phyloP scores from a whole-genome alignment of 2,329 filamentous ascomycete genomes.

The Pseudogymnoascus sp. region DNA sequence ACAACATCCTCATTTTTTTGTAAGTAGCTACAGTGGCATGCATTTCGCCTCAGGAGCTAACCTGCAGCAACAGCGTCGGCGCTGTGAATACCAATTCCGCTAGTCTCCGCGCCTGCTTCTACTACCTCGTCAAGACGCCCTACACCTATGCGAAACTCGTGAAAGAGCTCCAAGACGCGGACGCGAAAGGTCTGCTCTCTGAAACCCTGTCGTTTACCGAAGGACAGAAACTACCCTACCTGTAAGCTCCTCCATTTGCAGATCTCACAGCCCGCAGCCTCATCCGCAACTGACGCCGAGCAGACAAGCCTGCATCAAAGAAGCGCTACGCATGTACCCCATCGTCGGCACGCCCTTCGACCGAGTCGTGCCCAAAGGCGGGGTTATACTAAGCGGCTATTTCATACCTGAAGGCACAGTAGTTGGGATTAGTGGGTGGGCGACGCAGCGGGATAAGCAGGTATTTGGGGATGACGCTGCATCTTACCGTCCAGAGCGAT shows the following conservation, averaged over 20 bases:
- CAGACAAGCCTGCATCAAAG: not conserved
- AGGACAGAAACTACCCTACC: slow-evolving; percentile 33
- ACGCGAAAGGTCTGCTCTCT: slow-evolving; percentile 11
- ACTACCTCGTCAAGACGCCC: slow-evolving; percentile 25
- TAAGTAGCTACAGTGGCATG: not conserved
- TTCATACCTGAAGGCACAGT: slow-evolving; percentile 10
- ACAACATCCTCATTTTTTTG: slow-evolving; percentile 14
- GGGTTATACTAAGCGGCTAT: slow-evolving; percentile 5
- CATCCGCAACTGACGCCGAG: not conserved
- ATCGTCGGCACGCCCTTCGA: not conserved
- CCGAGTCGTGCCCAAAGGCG: slow-evolving; percentile 4
- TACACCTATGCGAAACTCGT: slow-evolving; percentile 29
- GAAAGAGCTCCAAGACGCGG: slow-evolving; percentile 31
- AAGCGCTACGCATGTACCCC: too few relatives aligned
- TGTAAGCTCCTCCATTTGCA: slow-evolving; percentile 20
- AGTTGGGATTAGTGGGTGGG: slow-evolving; percentile 8
- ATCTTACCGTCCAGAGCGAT: slow-evolving; percentile 15
- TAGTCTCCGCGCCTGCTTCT: slow-evolving; percentile 28
- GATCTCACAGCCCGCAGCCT: not conserved
- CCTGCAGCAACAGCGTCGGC: not conserved
- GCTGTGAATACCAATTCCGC: slow-evolving; percentile 29
- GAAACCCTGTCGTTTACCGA: slow-evolving; percentile 23
- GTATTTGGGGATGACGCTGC: slow-evolving; percentile 16
- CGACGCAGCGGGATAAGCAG: slow-evolving; percentile 12
- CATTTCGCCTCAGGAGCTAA: not conserved